Evolutionary conservation across 768 basidiomycete genomes (phyloP).

Genomic region (Paxillus ammoniavirescens): DNA sequence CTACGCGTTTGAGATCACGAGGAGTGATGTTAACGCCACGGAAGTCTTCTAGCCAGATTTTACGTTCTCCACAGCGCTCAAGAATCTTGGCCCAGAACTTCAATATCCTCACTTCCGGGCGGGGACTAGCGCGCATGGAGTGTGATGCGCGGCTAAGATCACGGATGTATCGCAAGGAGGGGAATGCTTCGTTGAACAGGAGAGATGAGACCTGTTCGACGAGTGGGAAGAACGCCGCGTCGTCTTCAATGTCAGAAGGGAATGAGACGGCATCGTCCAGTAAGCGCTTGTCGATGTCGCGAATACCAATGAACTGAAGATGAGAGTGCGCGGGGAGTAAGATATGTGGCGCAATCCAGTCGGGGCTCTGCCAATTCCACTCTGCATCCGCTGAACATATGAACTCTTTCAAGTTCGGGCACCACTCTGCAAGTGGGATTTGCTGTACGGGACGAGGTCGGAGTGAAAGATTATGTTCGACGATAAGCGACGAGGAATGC

Average conservation of each 20-base stretch:
- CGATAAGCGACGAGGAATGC: slow-evolving; percentile 64
- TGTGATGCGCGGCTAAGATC: slow-evolving; percentile 65
- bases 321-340: slow-evolving; percentile 62
- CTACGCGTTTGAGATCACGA: slow-evolving; percentile 40
- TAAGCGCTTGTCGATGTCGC: slow-evolving; percentile 66
- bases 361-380: slow-evolving; percentile 78
- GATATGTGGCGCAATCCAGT: slow-evolving; percentile 80
- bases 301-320: slow-evolving; percentile 66
- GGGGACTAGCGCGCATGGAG: slow-evolving; percentile 40
- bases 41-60: slow-evolving; percentile 67
- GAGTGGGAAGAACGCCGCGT: slow-evolving; percentile 61
- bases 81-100: slow-evolving; percentile 54
- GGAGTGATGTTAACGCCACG: slow-evolving; percentile 55
- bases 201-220: slow-evolving; percentile 63
- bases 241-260: slow-evolving; percentile 33
- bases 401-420: slow-evolving; percentile 66
- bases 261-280: slow-evolving; percentile 40
- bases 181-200: slow-evolving; percentile 58
- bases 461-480: slow-evolving; percentile 63
- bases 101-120: slow-evolving; percentile 34
- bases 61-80: slow-evolving; percentile 47
- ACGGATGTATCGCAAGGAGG: slow-evolving; percentile 54
- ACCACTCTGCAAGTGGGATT: slow-evolving; percentile 63
- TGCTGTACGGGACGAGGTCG: slow-evolving; percentile 33
- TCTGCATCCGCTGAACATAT: slow-evolving; percentile 77